phyloP scores from a whole-genome alignment of 306 rosid genomes.

The Amphicarpaea edgeworthii region DNA sequence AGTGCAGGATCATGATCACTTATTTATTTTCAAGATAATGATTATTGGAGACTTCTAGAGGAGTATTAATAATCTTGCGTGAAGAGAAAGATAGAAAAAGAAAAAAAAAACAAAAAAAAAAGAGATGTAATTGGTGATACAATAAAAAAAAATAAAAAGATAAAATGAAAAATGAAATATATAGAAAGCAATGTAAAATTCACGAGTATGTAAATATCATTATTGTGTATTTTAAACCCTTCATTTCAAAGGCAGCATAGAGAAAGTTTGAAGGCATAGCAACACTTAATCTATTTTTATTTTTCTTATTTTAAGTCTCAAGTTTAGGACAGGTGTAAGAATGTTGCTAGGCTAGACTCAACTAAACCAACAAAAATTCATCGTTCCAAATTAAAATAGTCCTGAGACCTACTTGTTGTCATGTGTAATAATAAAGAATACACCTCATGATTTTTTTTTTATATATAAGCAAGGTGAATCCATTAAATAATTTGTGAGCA shows the following conservation, averaged over 20 bases:
- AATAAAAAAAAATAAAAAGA: too few species aligned
- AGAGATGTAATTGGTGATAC: not conserved
- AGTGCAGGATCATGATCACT: constrained; percentile 19
- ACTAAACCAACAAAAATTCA: constrained; percentile 12
- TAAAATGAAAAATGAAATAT: not conserved
- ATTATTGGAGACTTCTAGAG: not conserved
- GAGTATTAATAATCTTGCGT: not conserved
- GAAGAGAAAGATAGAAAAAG: not conserved
- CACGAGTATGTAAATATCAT: not conserved
- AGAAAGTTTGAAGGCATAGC: constrained; percentile 2
- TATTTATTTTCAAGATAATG: not conserved
- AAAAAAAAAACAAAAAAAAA: not conserved
- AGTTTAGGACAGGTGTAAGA: constrained; percentile 43
- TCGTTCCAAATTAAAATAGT: constrained; percentile 24
- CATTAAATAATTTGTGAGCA: too few species aligned
- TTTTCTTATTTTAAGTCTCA: not conserved
- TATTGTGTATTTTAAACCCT: constrained; percentile 23
- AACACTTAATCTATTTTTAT: not conserved
- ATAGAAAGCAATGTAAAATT: not conserved
- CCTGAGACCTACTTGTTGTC: constrained; percentile 10
- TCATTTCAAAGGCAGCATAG: constrained; percentile 8
- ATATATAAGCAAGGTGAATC: too few species aligned
- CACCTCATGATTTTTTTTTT: not conserved
- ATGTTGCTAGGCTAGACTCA: not conserved
- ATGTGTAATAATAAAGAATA: constrained; percentile 29